phyloP scores from a whole-genome alignment of 768 basidiomycete species.

The Lentinula edodes region DNA sequence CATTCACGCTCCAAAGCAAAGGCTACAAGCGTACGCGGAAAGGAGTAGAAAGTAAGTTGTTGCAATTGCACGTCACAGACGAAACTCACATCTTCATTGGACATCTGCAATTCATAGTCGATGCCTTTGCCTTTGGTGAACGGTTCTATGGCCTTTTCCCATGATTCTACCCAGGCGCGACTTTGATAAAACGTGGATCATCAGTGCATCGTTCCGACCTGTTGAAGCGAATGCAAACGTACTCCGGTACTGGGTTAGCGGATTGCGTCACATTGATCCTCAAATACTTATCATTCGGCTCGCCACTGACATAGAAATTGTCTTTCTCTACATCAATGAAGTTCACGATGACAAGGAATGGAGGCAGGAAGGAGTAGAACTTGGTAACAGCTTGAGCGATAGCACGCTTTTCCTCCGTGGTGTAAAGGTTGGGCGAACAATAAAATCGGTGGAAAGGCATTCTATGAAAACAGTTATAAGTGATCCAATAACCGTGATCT shows the following conservation, averaged over 20 bases:
- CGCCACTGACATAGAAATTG: conserved; percentile 16
- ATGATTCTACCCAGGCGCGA: conserved; percentile 5
- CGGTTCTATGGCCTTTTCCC: conserved; percentile 8
- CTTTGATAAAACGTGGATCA: background rate
- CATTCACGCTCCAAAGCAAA: background rate
- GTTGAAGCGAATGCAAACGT: background rate
- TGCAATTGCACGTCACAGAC: background rate
- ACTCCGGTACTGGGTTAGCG: conserved; percentile 15
- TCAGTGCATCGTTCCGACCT: too few species aligned
- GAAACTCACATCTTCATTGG: conserved; percentile 8
- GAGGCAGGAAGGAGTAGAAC: conserved; percentile 13
- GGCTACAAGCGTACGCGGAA: background rate
- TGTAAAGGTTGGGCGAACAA: conserved; percentile 15
- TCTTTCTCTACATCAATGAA: conserved; percentile 18
- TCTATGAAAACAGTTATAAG: background rate
- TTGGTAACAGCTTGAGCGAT: conserved; percentile 15
- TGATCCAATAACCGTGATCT: background rate
- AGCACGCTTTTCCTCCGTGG: conserved; percentile 15
- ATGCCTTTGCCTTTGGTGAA: conserved; percentile 10
- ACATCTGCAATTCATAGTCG: conserved; percentile 8
- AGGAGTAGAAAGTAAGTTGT: background rate
- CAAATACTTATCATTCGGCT: conserved; percentile 11
- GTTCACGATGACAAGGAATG: conserved; percentile 19
- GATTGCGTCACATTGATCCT: conserved; percentile 16
- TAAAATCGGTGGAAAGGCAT: conserved; percentile 23